Percentiles rank a stretch among this genome's conserved stretches.
Conservation (phyloP, 179 eudicot species). For the Vitellaria paradoxa region DNA sequence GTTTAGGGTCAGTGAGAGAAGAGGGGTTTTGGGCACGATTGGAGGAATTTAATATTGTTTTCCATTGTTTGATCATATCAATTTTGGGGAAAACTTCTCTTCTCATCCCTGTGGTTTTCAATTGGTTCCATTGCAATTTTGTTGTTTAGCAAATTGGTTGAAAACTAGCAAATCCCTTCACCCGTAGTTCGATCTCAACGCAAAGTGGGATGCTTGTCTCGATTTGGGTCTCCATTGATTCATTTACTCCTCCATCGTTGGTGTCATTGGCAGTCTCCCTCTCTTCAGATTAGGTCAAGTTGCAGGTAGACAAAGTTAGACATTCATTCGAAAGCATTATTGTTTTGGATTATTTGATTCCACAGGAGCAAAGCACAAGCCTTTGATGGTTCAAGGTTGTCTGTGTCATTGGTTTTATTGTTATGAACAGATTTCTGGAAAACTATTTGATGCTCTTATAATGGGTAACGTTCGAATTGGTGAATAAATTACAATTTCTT, state of each 20-base stretch:
- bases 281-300: constrained; percentile 26
- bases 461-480: too few relatives aligned
- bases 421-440: too few relatives aligned
- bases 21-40: constrained; percentile 44
- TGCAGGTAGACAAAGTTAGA: constrained; percentile 64
- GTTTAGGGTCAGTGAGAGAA: constrained; percentile 41
- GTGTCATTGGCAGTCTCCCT: too few relatives aligned
- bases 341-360: constrained; percentile 62
- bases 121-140: constrained; percentile 64
- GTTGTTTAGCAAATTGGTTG: too few relatives aligned
- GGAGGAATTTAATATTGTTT: constrained; percentile 52
- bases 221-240: too few relatives aligned
- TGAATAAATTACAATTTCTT: too few relatives aligned
- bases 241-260: too few relatives aligned
- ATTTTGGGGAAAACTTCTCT: constrained; percentile 64
- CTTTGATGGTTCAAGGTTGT: constrained; percentile 30
- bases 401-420: too few relatives aligned
- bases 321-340: constrained; percentile 54
- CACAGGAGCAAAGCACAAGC: constrained; percentile 45
- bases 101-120: constrained; percentile 59
- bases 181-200: too few relatives aligned
- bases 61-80: constrained; percentile 31
- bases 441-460: too few relatives aligned
- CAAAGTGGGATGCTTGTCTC: too few relatives aligned
- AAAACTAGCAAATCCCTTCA: too few relatives aligned